These are phyloP conservation scores for Picochlorum sp. DNA, from an alignment of 139 green algal species.

Conservation along the genomic window DNA sequence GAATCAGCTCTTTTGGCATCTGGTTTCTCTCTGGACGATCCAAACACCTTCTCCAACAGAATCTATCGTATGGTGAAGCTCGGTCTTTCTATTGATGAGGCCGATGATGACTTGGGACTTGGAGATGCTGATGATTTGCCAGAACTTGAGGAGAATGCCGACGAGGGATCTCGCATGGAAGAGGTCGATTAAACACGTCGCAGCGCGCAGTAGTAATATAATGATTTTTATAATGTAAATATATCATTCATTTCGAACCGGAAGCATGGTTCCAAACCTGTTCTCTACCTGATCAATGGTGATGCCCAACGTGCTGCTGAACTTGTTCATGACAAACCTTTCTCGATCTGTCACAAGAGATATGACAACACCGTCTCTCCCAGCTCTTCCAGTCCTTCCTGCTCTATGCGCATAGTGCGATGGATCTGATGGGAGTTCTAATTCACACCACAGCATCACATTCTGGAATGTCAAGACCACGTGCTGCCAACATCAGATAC, in stretches of 20 bases:
- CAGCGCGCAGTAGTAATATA: conserved; percentile 10
- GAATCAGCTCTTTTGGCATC: conserved; percentile 95
- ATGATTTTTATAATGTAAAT: background rate
- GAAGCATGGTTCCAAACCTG: conserved; percentile 7
- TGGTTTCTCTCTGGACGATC: conserved; percentile 97
- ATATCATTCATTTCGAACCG: conserved; percentile 6
- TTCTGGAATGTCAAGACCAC: conserved; percentile 80
- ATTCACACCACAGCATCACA: conserved; percentile 89
- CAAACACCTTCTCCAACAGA: conserved; percentile 89
- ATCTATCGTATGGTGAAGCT: conserved; percentile 99
- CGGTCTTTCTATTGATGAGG: conserved; percentile 95
- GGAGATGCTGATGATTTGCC: conserved; percentile 72
- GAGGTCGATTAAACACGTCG: conserved; percentile 71
- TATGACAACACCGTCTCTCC: conserved; percentile 60
- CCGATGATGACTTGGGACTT: conserved; percentile 43
- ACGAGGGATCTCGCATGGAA: conserved; percentile 96
- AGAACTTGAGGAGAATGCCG: conserved; percentile 85
- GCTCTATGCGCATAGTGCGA: conserved; percentile 83
- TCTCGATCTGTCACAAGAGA: conserved; percentile 52
- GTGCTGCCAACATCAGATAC: conserved; percentile 87
- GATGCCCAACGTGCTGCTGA: conserved; percentile 49
- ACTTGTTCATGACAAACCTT: conserved; percentile 66
- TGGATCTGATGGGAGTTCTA: conserved; percentile 76
- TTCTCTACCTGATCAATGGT: conserved; percentile 34
- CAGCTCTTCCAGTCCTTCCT: conserved; percentile 61